These are phyloP conservation scores for Xylaria multiplex DNA, from an alignment of 2,329 filamentous ascomycete species.

Conservation along the genomic window DNA sequence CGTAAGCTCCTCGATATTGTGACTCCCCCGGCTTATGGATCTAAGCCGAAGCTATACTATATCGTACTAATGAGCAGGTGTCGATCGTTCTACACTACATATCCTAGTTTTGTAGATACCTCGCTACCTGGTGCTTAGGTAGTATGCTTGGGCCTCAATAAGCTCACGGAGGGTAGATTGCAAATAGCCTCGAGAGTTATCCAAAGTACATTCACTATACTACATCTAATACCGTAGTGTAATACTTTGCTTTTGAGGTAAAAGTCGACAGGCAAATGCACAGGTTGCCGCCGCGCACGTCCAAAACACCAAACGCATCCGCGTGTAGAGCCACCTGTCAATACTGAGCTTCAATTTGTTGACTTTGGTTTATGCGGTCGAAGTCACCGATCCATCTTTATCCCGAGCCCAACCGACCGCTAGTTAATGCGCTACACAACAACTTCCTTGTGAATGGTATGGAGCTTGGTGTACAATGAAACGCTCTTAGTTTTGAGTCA, in stretches of 20 bases:
- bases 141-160: too few species aligned
- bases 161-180: too few species aligned
- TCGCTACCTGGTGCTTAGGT: neutral
- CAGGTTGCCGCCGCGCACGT: neutral
- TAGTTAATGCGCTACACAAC: conserved; percentile 12
- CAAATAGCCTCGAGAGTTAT: too few species aligned
- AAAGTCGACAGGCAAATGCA: neutral
- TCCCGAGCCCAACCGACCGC: conserved; percentile 4
- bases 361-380: conserved; percentile 7
- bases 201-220: too few species aligned
- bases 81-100: conserved; percentile 10
- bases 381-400: conserved; percentile 4
- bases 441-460: neutral
- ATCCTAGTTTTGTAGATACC: too few species aligned
- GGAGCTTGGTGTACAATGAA: conserved; percentile 40
- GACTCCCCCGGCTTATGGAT: conserved; percentile 7
- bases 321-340: neutral
- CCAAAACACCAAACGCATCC: neutral
- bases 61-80: neutral
- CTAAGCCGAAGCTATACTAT: neutral
- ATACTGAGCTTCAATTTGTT: conserved; percentile 6
- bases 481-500: conserved; percentile 41
- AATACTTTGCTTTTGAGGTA: too few species aligned
- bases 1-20: conserved; percentile 21
- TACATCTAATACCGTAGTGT: too few species aligned